These are phyloP conservation scores for Lophiotrema nucula DNA, from an alignment of 495 filamentous ascomycete genomes.

Conservation along the genomic window DNA sequence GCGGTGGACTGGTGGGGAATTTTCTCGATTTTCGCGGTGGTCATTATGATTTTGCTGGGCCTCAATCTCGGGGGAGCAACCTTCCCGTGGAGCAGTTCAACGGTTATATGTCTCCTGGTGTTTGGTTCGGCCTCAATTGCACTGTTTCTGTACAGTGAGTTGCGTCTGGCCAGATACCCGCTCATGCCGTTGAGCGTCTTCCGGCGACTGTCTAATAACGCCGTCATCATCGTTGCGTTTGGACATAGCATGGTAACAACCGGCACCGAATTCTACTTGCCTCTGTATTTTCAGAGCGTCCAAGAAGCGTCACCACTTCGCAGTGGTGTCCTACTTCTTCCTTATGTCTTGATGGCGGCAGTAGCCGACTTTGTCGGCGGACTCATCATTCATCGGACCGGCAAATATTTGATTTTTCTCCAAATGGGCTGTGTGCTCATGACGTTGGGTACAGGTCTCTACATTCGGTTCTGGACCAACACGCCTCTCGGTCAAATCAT, in stretches of 20 bases:
- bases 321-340: slow-evolving; percentile 22
- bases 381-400: slow-evolving; percentile 7
- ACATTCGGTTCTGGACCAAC: neutral
- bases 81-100: slow-evolving; percentile 26
- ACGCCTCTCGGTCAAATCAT: neutral
- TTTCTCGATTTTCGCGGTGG: slow-evolving; percentile 16
- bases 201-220: neutral
- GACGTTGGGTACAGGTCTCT: slow-evolving; percentile 8
- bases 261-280: slow-evolving; percentile 12
- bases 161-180: slow-evolving; percentile 13
- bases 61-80: slow-evolving; percentile 25
- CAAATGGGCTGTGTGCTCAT: neutral
- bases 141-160: slow-evolving; percentile 27
- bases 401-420: slow-evolving; percentile 1
- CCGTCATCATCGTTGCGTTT: neutral
- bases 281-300: slow-evolving; percentile 19
- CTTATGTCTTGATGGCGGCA: slow-evolving; percentile 15
- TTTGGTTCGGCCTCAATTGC: slow-evolving; percentile 14
- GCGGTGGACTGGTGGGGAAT: slow-evolving; percentile 35
- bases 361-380: neutral
- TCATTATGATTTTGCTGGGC: slow-evolving; percentile 30
- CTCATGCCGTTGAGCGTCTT: slow-evolving; percentile 20
- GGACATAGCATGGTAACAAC: neutral
- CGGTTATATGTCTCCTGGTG: slow-evolving; percentile 26
- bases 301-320: neutral